phyloP scores from a whole-genome alignment of 352 stramenopile genomes.

The Phytopythium chamaehyphon region DNA sequence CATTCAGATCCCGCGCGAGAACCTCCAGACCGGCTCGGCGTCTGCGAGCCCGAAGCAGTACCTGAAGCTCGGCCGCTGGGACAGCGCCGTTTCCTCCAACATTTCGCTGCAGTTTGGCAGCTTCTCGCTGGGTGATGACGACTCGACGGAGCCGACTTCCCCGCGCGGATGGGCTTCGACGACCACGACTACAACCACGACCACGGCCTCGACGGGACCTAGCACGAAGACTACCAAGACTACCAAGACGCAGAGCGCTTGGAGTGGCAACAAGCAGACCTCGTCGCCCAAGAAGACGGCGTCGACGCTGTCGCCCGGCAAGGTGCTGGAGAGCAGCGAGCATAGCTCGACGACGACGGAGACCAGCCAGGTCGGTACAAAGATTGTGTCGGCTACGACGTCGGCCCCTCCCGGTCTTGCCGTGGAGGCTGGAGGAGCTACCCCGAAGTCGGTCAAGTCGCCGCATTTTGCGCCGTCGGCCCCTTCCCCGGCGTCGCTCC shows the following conservation, averaged over 20 bases:
- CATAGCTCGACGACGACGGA: conserved; percentile 11
- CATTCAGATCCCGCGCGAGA: conserved; percentile 34
- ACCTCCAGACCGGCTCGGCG: conserved; percentile 24
- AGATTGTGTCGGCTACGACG: conserved; percentile 25
- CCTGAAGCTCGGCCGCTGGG: conserved; percentile 84
- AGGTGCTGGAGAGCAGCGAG: conserved; percentile 26
- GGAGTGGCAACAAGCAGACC: conserved; percentile 25
- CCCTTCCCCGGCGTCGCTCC: conserved; percentile 78
- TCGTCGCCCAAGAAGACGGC: conserved; percentile 68
- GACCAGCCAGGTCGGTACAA: conserved; percentile 10
- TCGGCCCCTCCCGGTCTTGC: conserved; percentile 67
- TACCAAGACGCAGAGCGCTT: conserved; percentile 50
- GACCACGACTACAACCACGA: conserved; percentile 38
- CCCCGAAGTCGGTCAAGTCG: conserved; percentile 62
- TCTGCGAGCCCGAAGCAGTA: conserved; percentile 65
- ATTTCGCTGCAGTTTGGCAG: conserved; percentile 85
- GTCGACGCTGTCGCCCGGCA: conserved; percentile 41
- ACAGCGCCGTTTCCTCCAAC: conserved; percentile 58
- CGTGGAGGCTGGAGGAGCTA: conserved; percentile 63
- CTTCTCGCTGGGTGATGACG: conserved; percentile 76
- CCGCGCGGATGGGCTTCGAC: conserved; percentile 54
- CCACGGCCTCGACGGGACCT: conserved; percentile 22
- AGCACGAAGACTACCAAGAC: conserved; percentile 33
- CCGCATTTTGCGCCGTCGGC: conserved; percentile 67
- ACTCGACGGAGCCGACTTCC: conserved; percentile 51